Base-by-base conservation (phyloP, 148 eudicot species). In the Diospyros lotus region DNA sequence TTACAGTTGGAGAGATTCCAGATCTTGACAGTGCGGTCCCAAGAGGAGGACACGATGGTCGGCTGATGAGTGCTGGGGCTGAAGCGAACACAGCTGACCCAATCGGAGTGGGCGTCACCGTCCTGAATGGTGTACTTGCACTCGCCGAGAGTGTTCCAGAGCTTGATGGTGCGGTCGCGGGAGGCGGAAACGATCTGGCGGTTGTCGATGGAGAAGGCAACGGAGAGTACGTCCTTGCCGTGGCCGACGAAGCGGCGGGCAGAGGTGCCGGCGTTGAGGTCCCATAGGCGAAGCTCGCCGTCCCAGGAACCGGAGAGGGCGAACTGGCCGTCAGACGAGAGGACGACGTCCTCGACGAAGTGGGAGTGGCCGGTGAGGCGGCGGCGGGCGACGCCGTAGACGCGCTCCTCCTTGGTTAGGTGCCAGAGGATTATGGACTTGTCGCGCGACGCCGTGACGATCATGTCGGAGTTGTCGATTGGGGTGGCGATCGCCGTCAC, bases 101-200 rank as follows among this genome's bases (percentile, higher is more conserved):
- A 93, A 41, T 91, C 98, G 2, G 73, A 55, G 76, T 93, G 98
- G 1, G 72, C 87, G 1, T 93, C 98, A 9, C 75, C 80, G 3
- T 88, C 98, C 78, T 89, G 91, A 28, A 93, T 93, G 4, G 98
- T 93, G 81, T 86, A 93, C 88, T 93, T 93, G 78, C 98, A 93
- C 83, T 93, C 98, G 28, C 98, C 98, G 0, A 93, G 85, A 3
- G 98, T 93, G 82, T 93, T 93, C 98, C 98, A 93, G 4, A 93
- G 98, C 87, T 88, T 91, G 76, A 93, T 93, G 0, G 92, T 69
- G 7, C 82, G 79, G 79, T 93, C 98, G 11, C 98, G 81, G 1
- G 94, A 89, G 2, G 96, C 98, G 0, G 96, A 89, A 1, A 91
- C 96, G 73, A 91, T 91, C 90, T 93, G 98, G 52, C 98, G 92